Base-by-base conservation (phyloP, 306 rosid species). In the Ceratonia siliqua region DNA sequence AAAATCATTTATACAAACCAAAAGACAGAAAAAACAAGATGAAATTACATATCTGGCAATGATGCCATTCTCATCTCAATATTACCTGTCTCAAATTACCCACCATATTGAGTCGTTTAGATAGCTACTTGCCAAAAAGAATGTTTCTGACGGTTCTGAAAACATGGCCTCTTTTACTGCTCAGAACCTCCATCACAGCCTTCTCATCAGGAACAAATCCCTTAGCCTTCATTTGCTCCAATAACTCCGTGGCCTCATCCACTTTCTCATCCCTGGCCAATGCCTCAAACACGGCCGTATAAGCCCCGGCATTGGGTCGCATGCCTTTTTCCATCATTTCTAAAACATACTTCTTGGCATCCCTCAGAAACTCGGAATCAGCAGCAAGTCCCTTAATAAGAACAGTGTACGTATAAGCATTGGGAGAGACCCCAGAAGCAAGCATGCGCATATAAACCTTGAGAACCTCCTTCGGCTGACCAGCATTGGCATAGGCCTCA, bases 241-340 rank as follows among this genome's bases (percentile, higher is more conserved):
- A 38, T 22, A 93, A 78, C 78, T 75, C 68, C 38, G 41, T 75
- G 5, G 88, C 98, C 68, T 86, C 96, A 12, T 67, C 92, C 56
- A 57, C 55, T 63, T 71, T 87, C 38, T 70, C 75, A 17, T 75
- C 88, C 73, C 43, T 81, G 0, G 75, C 86, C 78, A 93, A 74
- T 0, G 81, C 93, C 85, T 89, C 93, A 20, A 93, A 86, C 48
- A 89, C 89, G 0, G 78, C 87, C 1, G 78, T 72, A 9, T 88
- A 93, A 0, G 86, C 85, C 30, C 77, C 46, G 2, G 92, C 97
- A 81, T 87, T 91, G 10, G 97, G 96, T 27, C 32, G 66, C 88
- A 85, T 85, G 22, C 91, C 96, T 59, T 83, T 93, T 0, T 72
- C 88, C 87, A 88, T 59, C 94, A 91, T 91, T 46, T 93, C 96